Base-by-base conservation (phyloP, 768 basidiomycete species). In the Podaxis sp. region DNA sequence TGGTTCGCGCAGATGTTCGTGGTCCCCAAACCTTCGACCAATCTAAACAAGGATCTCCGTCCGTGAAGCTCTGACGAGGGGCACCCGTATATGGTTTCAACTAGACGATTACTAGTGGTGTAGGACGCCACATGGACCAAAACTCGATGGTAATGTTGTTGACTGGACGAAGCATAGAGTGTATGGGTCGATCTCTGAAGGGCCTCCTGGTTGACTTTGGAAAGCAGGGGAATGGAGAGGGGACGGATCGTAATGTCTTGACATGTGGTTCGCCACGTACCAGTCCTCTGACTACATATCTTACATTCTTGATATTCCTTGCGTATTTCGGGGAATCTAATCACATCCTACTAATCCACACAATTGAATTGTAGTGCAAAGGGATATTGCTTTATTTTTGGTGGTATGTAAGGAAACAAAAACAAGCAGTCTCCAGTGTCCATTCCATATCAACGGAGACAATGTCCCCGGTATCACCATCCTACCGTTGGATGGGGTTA, bases 1-100 rank as follows among this genome's bases (percentile, higher is more conserved):
- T 91, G 7, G 78, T 91, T 46, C 82, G 90, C 46, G 86, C 85
- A 33, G 76, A 82, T 66, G 75, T 80, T 65, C 79, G 81, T 64
- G 80, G 76, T 12, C 80, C 81, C 13, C 67, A 67, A 13, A 29
- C 47, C 22, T 29, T 7, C 9, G 41, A 38, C 41, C 24, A 55
- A n/a, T 25, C 52, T 15, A 47, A 24, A 24, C 47, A 41, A 5
- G 29, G 37, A 29, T 54, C 54, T 37, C 53, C 27, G 43, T 55
- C 54, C 17, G 61, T 54, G 46, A 62, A 62, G 22, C 61, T 62
- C 37, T 62, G 61, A 62, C 22, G 15, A 19, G 19, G 5, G 36
- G 9, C 54, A 40, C 33, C 33, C 8, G 33, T 9, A 33, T 33
- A 2, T 33, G 8, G 33, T 9, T 33, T 33, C 33, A 33, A 9